Evolutionary conservation across 345 rosid species (phyloP), one percentile per base, ranked within the genome.

Genomic region (Pistacia atlantica): DNA sequence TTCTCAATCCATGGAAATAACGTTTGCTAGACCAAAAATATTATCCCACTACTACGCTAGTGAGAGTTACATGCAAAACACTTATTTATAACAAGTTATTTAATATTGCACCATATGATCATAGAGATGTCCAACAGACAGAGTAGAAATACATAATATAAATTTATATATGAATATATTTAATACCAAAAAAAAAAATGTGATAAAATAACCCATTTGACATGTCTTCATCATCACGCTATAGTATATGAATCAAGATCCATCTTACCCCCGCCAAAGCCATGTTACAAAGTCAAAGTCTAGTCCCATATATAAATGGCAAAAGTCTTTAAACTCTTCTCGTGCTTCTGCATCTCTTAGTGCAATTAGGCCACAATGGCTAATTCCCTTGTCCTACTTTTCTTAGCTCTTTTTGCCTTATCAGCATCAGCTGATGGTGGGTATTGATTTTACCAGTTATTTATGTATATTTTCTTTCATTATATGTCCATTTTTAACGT

Each of bases 371-470:
- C 67, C 56, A 20, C 33, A 51, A 78, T 77, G 83, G 71, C 78
- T 22, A n/a, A 31, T 33, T 33, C 68, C 61, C 65, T 76, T 33
- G 65, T 18, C 20, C 33, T 81, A 16, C 37, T 84, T 46, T 18
- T 81, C 16, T 17, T 76, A 64, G 68, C 78, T 72, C 67, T 76
- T 68, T 60, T 71, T 51, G 68, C 72, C 4, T 56, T 76, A 20
- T 75, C 77, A 20, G 77, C 74, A 55, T 67, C 65, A 20, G 78
- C 82, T 2, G 76, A 80, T 51, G 80, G 84, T 72, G 25, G 48
- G 79, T 42, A 64, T 59, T 45, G n/a, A 3, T 10, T 38, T 4
- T n/a, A 11, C 12, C 11, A 14, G 16, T 35, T 25, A 11, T 46
- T 5, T 31, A 9, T n/a, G 65, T 9, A 46, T 52, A 5, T 18